Evolutionary conservation across 345 rosid genomes (phyloP).

Genomic region (Odontarrhena argentea): DNA sequence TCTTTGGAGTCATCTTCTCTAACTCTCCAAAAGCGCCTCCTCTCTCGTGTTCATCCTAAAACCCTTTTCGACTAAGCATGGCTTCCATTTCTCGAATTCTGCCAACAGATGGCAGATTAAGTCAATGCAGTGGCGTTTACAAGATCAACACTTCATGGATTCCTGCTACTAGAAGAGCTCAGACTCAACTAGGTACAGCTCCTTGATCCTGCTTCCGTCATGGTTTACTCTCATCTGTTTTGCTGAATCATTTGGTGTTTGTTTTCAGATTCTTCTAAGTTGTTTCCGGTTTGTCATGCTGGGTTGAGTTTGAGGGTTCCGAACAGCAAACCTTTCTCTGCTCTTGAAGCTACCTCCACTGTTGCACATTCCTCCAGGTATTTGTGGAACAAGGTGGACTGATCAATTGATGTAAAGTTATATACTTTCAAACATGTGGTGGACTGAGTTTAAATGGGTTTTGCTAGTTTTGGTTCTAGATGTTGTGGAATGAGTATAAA

Average conservation of each 20-base stretch:
- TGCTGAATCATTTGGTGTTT: slow-evolving; percentile 5
- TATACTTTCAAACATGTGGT: not conserved
- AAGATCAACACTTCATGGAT: slow-evolving; percentile 35
- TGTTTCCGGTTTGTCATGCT: slow-evolving; percentile 37
- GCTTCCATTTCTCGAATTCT: slow-evolving; percentile 69
- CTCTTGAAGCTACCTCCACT: slow-evolving; percentile 41
- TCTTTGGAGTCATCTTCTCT: slow-evolving; percentile 32
- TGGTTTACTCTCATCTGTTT: slow-evolving; percentile 3
- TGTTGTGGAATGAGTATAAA: not conserved
- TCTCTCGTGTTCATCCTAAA: not conserved
- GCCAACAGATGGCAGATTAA: slow-evolving; percentile 51
- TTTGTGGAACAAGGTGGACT: not conserved
- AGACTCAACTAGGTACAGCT: slow-evolving; percentile 56
- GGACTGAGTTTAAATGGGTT: not conserved
- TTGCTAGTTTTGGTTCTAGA: not conserved
- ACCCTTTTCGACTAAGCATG: slow-evolving; percentile 44
- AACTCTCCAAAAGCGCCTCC: slow-evolving; percentile 1
- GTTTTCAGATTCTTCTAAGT: slow-evolving; percentile 50
- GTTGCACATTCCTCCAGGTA: slow-evolving; percentile 55
- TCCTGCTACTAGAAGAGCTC: slow-evolving; percentile 37
- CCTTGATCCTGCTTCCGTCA: slow-evolving; percentile 24
- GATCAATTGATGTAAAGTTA: not conserved
- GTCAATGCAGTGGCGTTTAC: slow-evolving; percentile 36
- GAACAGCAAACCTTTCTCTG: slow-evolving; percentile 39
- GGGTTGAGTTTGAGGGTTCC: slow-evolving; percentile 46